Percentiles rank a stretch among this genome's conserved stretches.
Conservation (phyloP, 2,329 filamentous ascomycete species). For the Hymenoscyphus fraxineus region DNA sequence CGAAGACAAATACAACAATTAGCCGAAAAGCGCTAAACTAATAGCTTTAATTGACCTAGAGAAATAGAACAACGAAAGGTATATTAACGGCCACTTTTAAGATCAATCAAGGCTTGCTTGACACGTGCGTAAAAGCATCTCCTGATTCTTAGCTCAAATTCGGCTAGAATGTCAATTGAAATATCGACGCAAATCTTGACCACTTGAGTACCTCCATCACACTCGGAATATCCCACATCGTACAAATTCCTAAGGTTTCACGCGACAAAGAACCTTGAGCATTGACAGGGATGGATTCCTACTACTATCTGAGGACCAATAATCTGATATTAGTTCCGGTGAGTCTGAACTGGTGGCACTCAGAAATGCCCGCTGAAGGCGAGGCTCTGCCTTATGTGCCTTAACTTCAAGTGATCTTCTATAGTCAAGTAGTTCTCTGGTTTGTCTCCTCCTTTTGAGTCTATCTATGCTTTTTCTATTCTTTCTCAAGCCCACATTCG, state of each 20-base stretch:
- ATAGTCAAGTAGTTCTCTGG: neutral
- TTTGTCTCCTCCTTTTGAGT: neutral
- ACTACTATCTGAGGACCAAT: neutral
- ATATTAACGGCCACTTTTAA: neutral
- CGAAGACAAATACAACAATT: too few relatives aligned
- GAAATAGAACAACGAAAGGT: neutral
- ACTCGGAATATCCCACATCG: too few relatives aligned
- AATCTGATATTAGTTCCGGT: neutral
- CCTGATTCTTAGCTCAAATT: too few relatives aligned
- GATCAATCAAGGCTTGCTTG: neutral
- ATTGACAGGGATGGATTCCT: slow-evolving; percentile 7
- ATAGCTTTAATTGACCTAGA: too few relatives aligned
- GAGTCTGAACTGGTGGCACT: neutral
- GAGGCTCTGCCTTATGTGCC: slow-evolving; percentile 7
- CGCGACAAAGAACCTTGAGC: neutral
- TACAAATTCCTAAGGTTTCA: neutral
- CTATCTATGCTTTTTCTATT: neutral
- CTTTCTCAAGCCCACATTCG: slow-evolving; percentile 1
- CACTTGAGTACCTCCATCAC: too few relatives aligned
- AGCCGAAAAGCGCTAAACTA: too few relatives aligned
- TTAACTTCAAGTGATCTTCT: neutral
- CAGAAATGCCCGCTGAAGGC: neutral
- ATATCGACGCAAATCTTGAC: too few relatives aligned
- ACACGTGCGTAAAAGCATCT: too few relatives aligned
- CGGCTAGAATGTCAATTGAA: too few relatives aligned